A percentile compares a stretch with the other conserved stretches of the same genome.
Evolutionary conservation across 495 filamentous ascomycete genomes (phyloP).

Genomic region (Cercophora samala): DNA sequence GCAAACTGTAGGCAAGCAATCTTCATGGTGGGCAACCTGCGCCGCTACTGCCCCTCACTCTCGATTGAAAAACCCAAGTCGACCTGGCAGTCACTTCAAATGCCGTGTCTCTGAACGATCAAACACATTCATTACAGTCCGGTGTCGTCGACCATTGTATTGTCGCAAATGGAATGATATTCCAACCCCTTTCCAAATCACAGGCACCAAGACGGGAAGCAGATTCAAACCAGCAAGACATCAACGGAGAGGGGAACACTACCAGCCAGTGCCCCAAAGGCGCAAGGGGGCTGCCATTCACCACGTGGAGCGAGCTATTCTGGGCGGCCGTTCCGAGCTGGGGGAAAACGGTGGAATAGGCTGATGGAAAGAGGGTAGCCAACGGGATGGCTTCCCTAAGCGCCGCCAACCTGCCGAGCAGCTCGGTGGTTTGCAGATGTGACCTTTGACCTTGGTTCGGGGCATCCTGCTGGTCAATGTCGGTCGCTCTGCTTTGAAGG

Average conservation of each 20-base stretch:
- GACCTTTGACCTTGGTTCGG: not conserved
- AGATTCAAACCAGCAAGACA: not conserved
- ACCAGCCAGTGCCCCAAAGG: not conserved
- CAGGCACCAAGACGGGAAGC: not conserved
- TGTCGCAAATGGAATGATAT: not conserved
- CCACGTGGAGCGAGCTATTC: not conserved
- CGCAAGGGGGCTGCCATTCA: not conserved
- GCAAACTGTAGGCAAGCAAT: slow-evolving; percentile 59
- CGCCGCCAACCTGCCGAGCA: not conserved
- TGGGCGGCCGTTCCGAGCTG: not conserved
- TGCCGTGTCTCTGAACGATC: not conserved
- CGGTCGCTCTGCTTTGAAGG: not conserved
- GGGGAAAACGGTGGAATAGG: not conserved
- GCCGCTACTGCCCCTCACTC: not conserved
- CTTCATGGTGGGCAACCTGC: slow-evolving; percentile 24
- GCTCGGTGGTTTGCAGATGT: not conserved
- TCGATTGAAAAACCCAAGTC: not conserved
- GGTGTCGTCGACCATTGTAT: not conserved
- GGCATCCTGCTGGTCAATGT: not conserved
- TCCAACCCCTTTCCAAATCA: not conserved
- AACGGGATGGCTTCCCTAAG: not conserved
- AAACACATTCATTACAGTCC: not conserved
- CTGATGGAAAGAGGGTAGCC: not conserved
- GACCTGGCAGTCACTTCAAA: not conserved
- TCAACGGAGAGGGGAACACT: not conserved